These are phyloP conservation scores for Alternaria arborescens DNA, from an alignment of 2,329 filamentous ascomycete species.

Conservation along the genomic window DNA sequence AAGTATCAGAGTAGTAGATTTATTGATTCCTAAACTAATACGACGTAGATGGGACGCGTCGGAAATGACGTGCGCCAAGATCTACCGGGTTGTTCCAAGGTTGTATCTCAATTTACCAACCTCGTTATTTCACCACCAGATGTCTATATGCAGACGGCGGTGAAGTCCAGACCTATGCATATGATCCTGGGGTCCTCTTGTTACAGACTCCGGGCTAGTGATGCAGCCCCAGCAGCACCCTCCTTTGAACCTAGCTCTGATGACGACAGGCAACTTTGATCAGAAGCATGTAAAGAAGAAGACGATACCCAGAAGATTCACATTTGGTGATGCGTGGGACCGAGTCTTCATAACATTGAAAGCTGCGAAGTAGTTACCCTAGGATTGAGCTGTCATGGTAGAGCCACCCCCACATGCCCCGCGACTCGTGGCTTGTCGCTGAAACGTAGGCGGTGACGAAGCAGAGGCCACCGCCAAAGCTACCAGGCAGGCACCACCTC, in stretches of 20 bases:
- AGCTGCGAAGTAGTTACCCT: neutral
- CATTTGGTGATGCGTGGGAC: neutral
- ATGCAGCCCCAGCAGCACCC: neutral
- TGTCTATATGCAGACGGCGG: neutral
- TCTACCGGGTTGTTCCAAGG: slow-evolving; percentile 17
- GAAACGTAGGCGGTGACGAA: slow-evolving; percentile 19
- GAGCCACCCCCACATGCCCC: slow-evolving; percentile 21
- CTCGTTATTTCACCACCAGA: neutral
- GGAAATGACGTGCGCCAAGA: slow-evolving; percentile 24
- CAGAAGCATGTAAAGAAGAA: neutral
- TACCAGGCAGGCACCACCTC: slow-evolving; percentile 26
- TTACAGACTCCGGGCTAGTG: neutral
- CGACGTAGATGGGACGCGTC: neutral
- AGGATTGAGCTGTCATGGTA: neutral
- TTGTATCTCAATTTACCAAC: slow-evolving; percentile 11
- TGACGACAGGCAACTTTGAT: neutral
- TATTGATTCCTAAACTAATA: neutral
- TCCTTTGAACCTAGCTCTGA: neutral
- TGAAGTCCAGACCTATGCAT: neutral
- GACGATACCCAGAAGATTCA: neutral
- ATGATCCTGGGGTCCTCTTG: neutral
- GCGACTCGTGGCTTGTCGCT: slow-evolving; percentile 11
- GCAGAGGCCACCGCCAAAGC: slow-evolving; percentile 12
- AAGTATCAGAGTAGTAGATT: neutral
- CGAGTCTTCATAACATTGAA: neutral